Percentiles rank a stretch among this genome's conserved stretches.
These are phyloP conservation scores for Pelargonium fulgidum DNA, from an alignment of 441 rosid species.

Conservation along the genomic window DNA sequence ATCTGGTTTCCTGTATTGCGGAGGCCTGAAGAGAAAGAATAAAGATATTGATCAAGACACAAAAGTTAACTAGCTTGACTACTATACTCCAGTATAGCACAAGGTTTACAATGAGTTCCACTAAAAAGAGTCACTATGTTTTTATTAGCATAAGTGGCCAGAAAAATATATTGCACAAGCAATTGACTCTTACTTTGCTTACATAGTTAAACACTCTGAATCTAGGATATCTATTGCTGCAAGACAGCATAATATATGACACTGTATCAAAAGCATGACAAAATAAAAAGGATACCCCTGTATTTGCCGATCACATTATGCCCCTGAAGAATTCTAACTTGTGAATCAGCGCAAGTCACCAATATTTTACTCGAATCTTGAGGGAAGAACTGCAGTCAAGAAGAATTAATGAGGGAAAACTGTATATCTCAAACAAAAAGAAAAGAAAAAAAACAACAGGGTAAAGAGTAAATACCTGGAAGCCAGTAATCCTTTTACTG, in stretches of 20 bases:
- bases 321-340: constrained; percentile 68
- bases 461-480: constrained; percentile 48
- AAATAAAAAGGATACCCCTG: constrained; percentile 46
- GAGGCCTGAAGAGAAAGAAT: constrained; percentile 31
- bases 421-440: not conserved
- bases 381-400: constrained; percentile 49
- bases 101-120: not conserved
- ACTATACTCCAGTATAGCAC: not conserved
- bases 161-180: not conserved
- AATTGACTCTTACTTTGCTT: not conserved
- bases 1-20: constrained; percentile 53
- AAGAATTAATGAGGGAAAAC: constrained; percentile 13
- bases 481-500: constrained; percentile 67
- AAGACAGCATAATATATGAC: not conserved
- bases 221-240: no score
- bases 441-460: constrained; percentile 12
- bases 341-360: constrained; percentile 86
- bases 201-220: no score
- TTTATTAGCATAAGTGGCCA: no score
- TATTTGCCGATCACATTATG: constrained; percentile 63
- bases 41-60: not conserved
- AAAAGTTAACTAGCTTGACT: not conserved
- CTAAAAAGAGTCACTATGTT: not conserved
- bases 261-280: not conserved
- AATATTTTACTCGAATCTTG: constrained; percentile 66